A percentile compares a stretch with the other conserved stretches of the same genome.
Conservation (phyloP, 768 basidiomycete species). For the Lactarius vividus region DNA sequence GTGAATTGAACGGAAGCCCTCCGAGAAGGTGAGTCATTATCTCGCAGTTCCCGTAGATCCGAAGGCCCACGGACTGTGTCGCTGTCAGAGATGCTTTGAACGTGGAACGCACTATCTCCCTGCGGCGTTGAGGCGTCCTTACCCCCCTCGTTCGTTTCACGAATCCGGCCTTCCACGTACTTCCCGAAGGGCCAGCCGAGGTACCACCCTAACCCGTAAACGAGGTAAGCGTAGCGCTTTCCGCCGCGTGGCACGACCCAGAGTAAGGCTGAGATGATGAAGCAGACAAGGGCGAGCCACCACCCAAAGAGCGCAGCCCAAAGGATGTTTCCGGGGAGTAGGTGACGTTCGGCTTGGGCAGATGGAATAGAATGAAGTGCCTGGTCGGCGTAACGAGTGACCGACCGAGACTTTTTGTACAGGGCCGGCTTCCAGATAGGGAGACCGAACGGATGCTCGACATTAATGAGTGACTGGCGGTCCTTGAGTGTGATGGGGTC, state of each 20-base stretch:
- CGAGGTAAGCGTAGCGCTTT: conserved; percentile 74
- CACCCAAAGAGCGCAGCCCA: conserved; percentile 91
- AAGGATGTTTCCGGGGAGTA: conserved; percentile 90
- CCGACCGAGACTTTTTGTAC: conserved; percentile 96
- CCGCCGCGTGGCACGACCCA: conserved; percentile 79
- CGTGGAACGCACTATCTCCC: conserved; percentile 31
- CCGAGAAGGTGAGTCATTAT: conserved; percentile 3
- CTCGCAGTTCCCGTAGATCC: conserved; percentile 8
- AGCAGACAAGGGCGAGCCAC: conserved; percentile 81
- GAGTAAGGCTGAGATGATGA: conserved; percentile 64
- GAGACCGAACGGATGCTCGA: conserved; percentile 97
- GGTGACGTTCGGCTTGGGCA: conserved; percentile 88
- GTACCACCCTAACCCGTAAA: conserved; percentile 95
- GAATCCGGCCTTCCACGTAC: conserved; percentile 84
- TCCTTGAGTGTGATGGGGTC: conserved; percentile 93
- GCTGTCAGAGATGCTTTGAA: conserved; percentile 34
- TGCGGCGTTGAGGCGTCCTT: conserved; percentile 40
- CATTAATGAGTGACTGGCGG: conserved; percentile 97
- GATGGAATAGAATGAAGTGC: conserved; percentile 92
- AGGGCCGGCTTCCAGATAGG: conserved; percentile 99
- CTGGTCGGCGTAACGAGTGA: conserved; percentile 94
- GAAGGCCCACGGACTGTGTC: conserved; percentile 38
- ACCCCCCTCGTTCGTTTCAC: conserved; percentile 36
- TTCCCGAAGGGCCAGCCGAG: conserved; percentile 98
- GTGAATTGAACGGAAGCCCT: conserved; percentile 2